A percentile compares a stretch with the other conserved stretches of the same genome.
phyloP scores from a whole-genome alignment of 768 basidiomycete species.

The Hygrocybe coccinea region DNA sequence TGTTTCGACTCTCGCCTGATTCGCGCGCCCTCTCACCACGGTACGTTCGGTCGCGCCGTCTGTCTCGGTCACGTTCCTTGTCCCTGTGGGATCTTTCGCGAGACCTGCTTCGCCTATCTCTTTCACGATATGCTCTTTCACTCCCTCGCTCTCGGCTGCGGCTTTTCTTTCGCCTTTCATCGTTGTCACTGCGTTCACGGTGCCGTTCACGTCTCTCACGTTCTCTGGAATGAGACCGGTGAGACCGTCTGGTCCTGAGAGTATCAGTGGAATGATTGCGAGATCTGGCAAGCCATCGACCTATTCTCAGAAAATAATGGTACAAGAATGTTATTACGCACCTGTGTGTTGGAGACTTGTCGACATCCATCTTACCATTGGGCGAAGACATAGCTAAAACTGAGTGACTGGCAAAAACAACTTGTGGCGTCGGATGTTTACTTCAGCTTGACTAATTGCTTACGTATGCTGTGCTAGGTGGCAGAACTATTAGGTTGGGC shows the following conservation, averaged over 20 bases:
- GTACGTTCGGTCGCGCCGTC: conserved; percentile 48
- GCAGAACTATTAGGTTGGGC: no score
- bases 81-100: conserved; percentile 48
- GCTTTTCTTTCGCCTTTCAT: conserved; percentile 59
- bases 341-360: conserved; percentile 58
- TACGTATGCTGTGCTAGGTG: no score
- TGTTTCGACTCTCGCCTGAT: conserved; percentile 51
- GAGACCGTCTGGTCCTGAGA: conserved; percentile 64
- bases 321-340: conserved; percentile 30
- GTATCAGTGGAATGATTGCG: conserved; percentile 77
- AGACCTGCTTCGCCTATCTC: conserved; percentile 41
- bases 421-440: background rate
- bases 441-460: background rate
- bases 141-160: conserved; percentile 53
- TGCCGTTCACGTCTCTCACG: conserved; percentile 52
- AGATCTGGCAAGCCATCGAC: conserved; percentile 37
- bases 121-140: conserved; percentile 46
- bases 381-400: conserved; percentile 2
- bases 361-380: conserved; percentile 53
- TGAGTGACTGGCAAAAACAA: background rate
- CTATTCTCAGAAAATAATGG: background rate
- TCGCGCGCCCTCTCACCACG: conserved; percentile 48
- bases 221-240: conserved; percentile 67
- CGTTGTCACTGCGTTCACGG: conserved; percentile 48
- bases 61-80: conserved; percentile 44